phyloP scores from a whole-genome alignment of 352 stramenopile genomes.

The Hyaloperonospora brassicae region DNA sequence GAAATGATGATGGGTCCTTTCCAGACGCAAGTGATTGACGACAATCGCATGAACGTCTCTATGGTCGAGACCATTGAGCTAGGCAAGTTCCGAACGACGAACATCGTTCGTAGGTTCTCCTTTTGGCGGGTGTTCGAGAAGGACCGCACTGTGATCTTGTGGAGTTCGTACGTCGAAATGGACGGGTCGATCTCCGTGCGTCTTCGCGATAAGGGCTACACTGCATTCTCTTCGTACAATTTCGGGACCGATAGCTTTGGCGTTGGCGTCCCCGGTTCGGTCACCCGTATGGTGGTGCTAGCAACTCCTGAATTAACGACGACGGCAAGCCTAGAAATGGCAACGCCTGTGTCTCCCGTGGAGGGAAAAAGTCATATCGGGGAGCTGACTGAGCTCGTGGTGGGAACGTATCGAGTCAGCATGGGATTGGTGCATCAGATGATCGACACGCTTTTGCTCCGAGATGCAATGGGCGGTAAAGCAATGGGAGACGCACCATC shows the following conservation, averaged over 20 bases:
- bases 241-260: too few relatives aligned
- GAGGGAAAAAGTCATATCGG: slow-evolving; percentile 29
- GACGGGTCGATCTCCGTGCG: slow-evolving; percentile 26
- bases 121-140: slow-evolving; percentile 21
- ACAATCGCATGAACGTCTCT: slow-evolving; percentile 25
- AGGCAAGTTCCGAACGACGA: slow-evolving; percentile 11
- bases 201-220: slow-evolving; percentile 29
- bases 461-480: slow-evolving; percentile 23
- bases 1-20: slow-evolving; percentile 11
- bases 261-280: too few relatives aligned
- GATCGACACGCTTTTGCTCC: slow-evolving; percentile 33
- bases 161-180: slow-evolving; percentile 28
- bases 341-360: too few relatives aligned
- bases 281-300: too few relatives aligned
- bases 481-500: not conserved
- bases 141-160: slow-evolving; percentile 23
- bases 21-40: slow-evolving; percentile 13
- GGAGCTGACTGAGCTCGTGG: slow-evolving; percentile 44
- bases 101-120: slow-evolving; percentile 8
- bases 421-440: slow-evolving; percentile 38
- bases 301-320: too few relatives aligned
- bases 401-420: slow-evolving; percentile 33
- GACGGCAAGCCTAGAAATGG: too few relatives aligned
- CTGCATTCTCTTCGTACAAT: not conserved
- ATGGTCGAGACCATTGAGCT: slow-evolving; percentile 19